Evolutionary conservation across 163 green algal genomes (phyloP).

Genomic region (Chlorella variabilis): DNA sequence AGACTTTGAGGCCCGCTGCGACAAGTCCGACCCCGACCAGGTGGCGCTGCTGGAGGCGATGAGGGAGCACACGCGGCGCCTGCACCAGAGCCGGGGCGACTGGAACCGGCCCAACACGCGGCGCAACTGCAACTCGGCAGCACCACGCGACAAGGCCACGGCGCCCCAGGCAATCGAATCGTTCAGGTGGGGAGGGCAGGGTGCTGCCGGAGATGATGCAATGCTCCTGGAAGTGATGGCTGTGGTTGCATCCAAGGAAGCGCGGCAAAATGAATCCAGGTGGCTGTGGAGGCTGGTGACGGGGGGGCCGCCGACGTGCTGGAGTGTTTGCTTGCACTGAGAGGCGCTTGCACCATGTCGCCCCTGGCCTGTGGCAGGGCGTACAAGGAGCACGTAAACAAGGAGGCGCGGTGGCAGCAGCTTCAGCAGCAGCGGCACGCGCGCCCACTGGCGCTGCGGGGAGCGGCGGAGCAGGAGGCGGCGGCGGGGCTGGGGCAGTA

Average conservation of each 20-base stretch:
- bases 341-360: too few relatives aligned
- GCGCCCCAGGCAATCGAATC: not conserved
- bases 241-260: not conserved
- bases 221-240: not conserved
- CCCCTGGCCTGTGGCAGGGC: not conserved
- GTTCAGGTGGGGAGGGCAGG: constrained; percentile 20
- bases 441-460: not conserved
- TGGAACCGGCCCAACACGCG: constrained; percentile 38
- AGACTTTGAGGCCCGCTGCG: constrained; percentile 39
- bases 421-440: constrained; percentile 3
- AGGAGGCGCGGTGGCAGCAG: constrained; percentile 5
- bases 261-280: too few relatives aligned
- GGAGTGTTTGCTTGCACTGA: too few relatives aligned
- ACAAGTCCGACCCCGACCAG: constrained; percentile 55
- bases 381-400: constrained; percentile 11
- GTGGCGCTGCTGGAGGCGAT: constrained; percentile 52
- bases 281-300: too few relatives aligned
- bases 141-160: not conserved
- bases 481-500: not conserved
- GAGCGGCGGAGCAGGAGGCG: not conserved
- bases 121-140: constrained; percentile 40
- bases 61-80: constrained; percentile 43
- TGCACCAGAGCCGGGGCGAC: constrained; percentile 40
- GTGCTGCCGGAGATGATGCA: too few relatives aligned
- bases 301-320: too few relatives aligned